A percentile compares a stretch with the other conserved stretches of the same genome.
phyloP scores from a whole-genome alignment of 495 filamentous ascomycete species.

The Xylaria acuta region DNA sequence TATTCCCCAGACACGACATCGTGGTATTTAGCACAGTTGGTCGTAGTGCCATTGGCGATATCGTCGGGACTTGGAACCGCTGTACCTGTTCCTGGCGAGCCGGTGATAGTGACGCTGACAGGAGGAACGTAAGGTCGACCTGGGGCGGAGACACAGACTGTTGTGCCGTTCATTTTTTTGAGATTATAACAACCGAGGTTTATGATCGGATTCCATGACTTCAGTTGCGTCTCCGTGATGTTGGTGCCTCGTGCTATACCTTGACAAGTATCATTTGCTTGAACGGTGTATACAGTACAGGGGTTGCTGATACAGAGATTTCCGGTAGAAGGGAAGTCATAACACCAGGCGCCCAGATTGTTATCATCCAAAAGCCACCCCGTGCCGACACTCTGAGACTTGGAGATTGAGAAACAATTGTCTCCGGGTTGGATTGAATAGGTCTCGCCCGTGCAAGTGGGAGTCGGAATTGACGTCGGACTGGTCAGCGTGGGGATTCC shows the following conservation, averaged over 20 bases:
- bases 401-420: background rate
- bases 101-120: no score
- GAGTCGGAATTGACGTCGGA: background rate
- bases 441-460: background rate
- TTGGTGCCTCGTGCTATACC: background rate
- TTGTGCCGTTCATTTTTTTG: no score
- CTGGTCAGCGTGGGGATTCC: background rate
- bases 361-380: background rate
- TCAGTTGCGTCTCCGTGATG: background rate
- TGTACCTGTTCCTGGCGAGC: background rate
- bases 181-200: no score
- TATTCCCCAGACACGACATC: no score
- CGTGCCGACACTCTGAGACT: background rate
- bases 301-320: background rate
- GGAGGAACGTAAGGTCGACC: no score
- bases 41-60: slow-evolving; percentile 18
- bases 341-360: background rate
- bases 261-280: background rate
- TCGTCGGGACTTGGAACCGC: slow-evolving; percentile 31
- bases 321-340: background rate
- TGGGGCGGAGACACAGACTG: no score
- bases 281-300: background rate
- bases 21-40: slow-evolving; percentile 8
- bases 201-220: no score
- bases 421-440: background rate